Evolutionary conservation across 257 asterid genomes (phyloP), one percentile per base, ranked within the genome.

Genomic region (Ilex aquifolium): DNA sequence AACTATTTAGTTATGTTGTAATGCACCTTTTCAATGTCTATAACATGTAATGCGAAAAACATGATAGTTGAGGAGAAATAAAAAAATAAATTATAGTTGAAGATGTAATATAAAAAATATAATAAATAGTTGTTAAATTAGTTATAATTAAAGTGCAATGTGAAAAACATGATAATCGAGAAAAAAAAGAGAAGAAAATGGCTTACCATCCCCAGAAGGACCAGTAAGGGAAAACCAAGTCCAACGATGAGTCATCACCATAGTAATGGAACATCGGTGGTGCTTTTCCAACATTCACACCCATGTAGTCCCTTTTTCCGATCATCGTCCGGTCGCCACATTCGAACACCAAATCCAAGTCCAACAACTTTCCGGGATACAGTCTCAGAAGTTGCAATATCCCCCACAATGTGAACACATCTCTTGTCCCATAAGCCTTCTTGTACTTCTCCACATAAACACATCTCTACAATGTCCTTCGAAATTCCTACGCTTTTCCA

Each of bases 201-300:
- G 77, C 80, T 91, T 88, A 91, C 97, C 96, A 91, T 83, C 97
- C 97, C 97, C 97, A 91, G 80, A 85, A 91, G 79, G 97, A 79
- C 97, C 97, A 90, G 61, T 90, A 96, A 57, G 96, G 97, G 55
- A 87, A 83, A 57, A 82, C 89, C 48, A 90, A 84, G 63, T 90
- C 96, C 59, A 76, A 79, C 62, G 79, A 83, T 4, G 59, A 64
- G 4, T 66, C 77, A 60, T 88, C 84, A 21, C 89, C 83, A 71
- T 91, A 79, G 51, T 82, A 90, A 57, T 82, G 97, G 67, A 91
- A 84, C 73, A 91, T 10, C 2, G 96, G 95, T 3, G 95, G 95
- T 21, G 90, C 87, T 58, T 60, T 4, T 2, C 69, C 32, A 4
- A 63, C 80, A 40, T 65, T 59, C 0, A 40, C 14, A 5, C 44